Percentiles rank a stretch among this genome's conserved stretches.
Evolutionary conservation across 1,284 basidiomycete genomes (phyloP).

Genomic region (Sanghuangporus baumii): DNA sequence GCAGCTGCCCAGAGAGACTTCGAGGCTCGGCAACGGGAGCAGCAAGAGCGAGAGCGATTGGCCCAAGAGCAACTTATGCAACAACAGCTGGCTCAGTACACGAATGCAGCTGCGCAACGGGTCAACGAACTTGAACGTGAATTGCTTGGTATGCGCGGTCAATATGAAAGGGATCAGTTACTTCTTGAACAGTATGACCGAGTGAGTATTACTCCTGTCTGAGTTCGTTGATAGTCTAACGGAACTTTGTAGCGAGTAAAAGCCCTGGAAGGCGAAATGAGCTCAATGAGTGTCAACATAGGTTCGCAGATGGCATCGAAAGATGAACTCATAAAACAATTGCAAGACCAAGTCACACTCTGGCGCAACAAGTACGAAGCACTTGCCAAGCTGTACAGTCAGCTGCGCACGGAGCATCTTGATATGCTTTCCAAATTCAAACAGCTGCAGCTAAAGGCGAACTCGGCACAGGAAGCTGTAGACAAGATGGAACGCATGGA

Average conservation of each 20-base stretch:
- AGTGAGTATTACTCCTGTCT: constrained; percentile 39
- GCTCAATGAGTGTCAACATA: constrained; percentile 74
- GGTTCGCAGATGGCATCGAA: constrained; percentile 87
- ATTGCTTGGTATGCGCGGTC: constrained; percentile 89
- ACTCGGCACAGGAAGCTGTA: constrained; percentile 98
- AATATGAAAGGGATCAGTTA: constrained; percentile 98
- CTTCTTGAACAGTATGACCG: constrained; percentile 97
- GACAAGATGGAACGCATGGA: constrained; percentile 99
- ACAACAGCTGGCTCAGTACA: constrained; percentile 74
- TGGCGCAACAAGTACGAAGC: constrained; percentile 99
- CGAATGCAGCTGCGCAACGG: constrained; percentile 63
- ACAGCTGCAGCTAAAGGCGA: constrained; percentile 96
- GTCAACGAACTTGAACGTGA: constrained; percentile 84
- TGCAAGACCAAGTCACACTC: constrained; percentile 94
- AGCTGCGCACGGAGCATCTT: constrained; percentile 94
- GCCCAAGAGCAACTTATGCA: constrained; percentile 86
- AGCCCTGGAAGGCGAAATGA: constrained; percentile 90
- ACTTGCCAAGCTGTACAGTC: constrained; percentile 97
- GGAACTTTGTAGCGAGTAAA: constrained; percentile 72
- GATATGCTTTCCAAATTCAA: constrained; percentile 98
- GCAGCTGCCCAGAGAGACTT: constrained; percentile 85
- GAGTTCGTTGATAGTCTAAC: constrained; percentile 2
- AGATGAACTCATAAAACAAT: constrained; percentile 92
- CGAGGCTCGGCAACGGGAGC: constrained; percentile 83
- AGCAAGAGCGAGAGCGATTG: constrained; percentile 83